These are phyloP conservation scores for Fragosphaeria purpurea DNA, from an alignment of 2,329 filamentous ascomycete species.

Conservation along the genomic window DNA sequence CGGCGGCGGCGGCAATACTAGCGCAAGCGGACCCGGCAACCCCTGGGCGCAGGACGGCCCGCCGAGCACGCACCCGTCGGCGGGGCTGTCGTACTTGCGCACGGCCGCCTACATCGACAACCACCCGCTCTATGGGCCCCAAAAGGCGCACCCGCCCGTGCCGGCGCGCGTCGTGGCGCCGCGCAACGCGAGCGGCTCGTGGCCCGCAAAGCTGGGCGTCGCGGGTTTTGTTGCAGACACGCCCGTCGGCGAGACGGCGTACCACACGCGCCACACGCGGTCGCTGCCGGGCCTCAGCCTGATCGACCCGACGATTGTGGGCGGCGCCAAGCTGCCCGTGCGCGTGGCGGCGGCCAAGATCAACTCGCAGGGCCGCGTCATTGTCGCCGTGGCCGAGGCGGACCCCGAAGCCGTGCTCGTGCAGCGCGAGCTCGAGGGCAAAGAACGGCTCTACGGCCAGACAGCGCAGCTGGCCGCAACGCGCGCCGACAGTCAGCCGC, in stretches of 20 bases:
- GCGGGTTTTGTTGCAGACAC: slow-evolving; percentile 42
- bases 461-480: slow-evolving; percentile 9
- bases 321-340: slow-evolving; percentile 47
- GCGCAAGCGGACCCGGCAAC: slow-evolving; percentile 15
- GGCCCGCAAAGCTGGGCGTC: slow-evolving; percentile 38
- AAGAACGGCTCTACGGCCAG: slow-evolving; percentile 24
- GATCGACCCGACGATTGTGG: slow-evolving; percentile 36
- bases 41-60: slow-evolving; percentile 45
- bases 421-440: slow-evolving; percentile 33
- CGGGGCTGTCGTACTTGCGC: slow-evolving; percentile 51
- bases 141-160: slow-evolving; percentile 37
- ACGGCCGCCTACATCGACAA: slow-evolving; percentile 46
- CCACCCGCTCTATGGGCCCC: slow-evolving; percentile 52
- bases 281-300: slow-evolving; percentile 24
- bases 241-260: slow-evolving; percentile 31
- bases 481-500: slow-evolving; percentile 14
- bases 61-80: slow-evolving; percentile 52
- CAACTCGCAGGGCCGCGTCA: slow-evolving; percentile 40
- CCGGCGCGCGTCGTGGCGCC: slow-evolving; percentile 42
- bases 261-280: slow-evolving; percentile 14
- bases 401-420: slow-evolving; percentile 30
- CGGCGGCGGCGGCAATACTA: not conserved
- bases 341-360: slow-evolving; percentile 33
- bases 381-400: slow-evolving; percentile 32
- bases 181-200: slow-evolving; percentile 17